phyloP scores from a whole-genome alignment of 163 green algal genomes.

The Prototheca wickerhamii region DNA sequence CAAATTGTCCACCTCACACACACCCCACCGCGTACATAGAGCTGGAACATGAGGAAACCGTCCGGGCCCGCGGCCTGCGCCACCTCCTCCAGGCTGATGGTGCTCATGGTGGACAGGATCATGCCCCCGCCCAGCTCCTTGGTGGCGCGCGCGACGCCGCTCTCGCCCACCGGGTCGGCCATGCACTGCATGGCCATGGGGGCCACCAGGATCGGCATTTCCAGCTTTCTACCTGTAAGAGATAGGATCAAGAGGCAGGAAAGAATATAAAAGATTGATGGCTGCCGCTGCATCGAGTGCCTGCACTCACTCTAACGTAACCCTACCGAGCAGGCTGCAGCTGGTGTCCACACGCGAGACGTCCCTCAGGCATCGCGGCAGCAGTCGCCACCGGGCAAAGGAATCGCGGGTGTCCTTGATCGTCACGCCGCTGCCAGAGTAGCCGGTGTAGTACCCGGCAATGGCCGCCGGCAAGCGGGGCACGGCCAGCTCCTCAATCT shows the following conservation, averaged over 20 bases:
- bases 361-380: constrained; percentile 72
- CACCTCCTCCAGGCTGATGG: constrained; percentile 59
- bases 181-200: constrained; percentile 89
- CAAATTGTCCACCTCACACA: too few relatives aligned
- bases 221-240: constrained; percentile 18
- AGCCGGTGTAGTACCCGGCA: constrained; percentile 52
- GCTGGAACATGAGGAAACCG: constrained; percentile 63
- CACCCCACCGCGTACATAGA: constrained; percentile 58
- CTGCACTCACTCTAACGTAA: neutral
- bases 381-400: constrained; percentile 58
- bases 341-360: constrained; percentile 59
- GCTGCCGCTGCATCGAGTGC: neutral
- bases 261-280: too few relatives aligned
- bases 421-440: constrained; percentile 53
- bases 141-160: constrained; percentile 55
- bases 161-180: constrained; percentile 65
- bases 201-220: constrained; percentile 72
- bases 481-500: constrained; percentile 19
- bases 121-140: constrained; percentile 51
- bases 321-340: constrained; percentile 51
- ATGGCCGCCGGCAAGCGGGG: constrained; percentile 5
- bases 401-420: constrained; percentile 54
- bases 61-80: constrained; percentile 24
- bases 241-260: neutral
- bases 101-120: constrained; percentile 85